Conservation (phyloP, 257 asterid species). For the Fraxinus quadrangulata region DNA sequence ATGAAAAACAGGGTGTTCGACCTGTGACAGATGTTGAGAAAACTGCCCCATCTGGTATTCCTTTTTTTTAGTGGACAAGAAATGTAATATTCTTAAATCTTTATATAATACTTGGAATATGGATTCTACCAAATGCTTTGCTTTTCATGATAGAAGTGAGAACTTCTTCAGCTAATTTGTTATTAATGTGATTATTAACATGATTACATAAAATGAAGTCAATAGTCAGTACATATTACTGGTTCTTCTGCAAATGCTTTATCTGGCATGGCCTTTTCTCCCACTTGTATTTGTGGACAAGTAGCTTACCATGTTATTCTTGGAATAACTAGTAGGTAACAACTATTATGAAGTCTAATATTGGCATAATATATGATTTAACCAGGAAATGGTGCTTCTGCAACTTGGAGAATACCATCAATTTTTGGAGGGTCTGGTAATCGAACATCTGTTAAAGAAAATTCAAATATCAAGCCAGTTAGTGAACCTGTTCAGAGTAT, state of each 20-base stretch:
- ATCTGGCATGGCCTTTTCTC: background rate
- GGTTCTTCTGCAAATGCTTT: background rate
- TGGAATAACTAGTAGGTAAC: background rate
- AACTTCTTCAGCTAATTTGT: background rate
- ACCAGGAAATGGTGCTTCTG: constrained; percentile 55
- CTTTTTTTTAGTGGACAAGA: background rate
- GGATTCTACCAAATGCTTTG: background rate
- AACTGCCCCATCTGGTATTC: constrained; percentile 59
- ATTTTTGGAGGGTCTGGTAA: constrained; percentile 69
- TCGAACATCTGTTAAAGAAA: constrained; percentile 61
- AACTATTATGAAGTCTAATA: constrained; percentile 15
- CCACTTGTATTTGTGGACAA: background rate
- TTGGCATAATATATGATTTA: constrained; percentile 18
- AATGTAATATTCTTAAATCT: background rate
- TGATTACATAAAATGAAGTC: background rate
- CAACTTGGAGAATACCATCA: constrained; percentile 91
- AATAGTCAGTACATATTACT: background rate
- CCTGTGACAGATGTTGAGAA: constrained; percentile 64
- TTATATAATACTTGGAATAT: background rate
- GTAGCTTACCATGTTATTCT: background rate
- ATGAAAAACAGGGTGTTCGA: constrained; percentile 56
- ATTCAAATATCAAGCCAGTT: constrained; percentile 48
- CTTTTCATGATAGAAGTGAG: background rate
- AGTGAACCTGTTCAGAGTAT: constrained; percentile 56
- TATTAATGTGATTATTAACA: background rate